Evolutionary conservation across 129 eudicot genomes (phyloP).

Genomic region (Erigeron canadensis): DNA sequence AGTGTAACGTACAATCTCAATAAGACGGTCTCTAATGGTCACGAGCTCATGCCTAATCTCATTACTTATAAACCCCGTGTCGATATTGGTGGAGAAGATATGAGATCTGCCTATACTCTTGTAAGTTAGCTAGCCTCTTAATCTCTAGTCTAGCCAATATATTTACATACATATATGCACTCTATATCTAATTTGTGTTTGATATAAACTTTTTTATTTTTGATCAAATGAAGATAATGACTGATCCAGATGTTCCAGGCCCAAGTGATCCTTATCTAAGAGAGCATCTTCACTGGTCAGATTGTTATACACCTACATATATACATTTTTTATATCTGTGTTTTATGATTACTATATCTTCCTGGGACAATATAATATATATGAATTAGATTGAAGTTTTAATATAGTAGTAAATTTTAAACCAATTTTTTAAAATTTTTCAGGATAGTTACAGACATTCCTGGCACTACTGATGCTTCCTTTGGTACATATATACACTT

Average conservation of each 20-base stretch:
- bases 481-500: constrained; percentile 52
- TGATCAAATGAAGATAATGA: constrained; percentile 51
- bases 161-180: not conserved
- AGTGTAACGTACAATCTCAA: constrained; percentile 63
- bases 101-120: constrained; percentile 85
- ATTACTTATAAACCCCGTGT: constrained; percentile 62
- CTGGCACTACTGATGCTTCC: constrained; percentile 87
- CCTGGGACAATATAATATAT: not conserved
- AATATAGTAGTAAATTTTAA: constrained; percentile 4
- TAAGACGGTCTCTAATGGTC: constrained; percentile 80
- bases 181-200: not conserved
- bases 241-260: constrained; percentile 70
- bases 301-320: too few species aligned
- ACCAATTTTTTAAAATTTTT: constrained; percentile 19
- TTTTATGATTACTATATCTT: not conserved
- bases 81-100: constrained; percentile 89
- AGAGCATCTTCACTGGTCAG: constrained; percentile 78
- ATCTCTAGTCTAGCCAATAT: not conserved
- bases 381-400: not conserved
- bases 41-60: constrained; percentile 83
- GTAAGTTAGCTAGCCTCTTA: constrained; percentile 35
- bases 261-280: constrained; percentile 70
- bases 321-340: too few species aligned
- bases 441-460: constrained; percentile 95
- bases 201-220: not conserved